Conservation (phyloP, 2,329 filamentous ascomycete genomes). For the Hymenoscyphus salicellus region DNA sequence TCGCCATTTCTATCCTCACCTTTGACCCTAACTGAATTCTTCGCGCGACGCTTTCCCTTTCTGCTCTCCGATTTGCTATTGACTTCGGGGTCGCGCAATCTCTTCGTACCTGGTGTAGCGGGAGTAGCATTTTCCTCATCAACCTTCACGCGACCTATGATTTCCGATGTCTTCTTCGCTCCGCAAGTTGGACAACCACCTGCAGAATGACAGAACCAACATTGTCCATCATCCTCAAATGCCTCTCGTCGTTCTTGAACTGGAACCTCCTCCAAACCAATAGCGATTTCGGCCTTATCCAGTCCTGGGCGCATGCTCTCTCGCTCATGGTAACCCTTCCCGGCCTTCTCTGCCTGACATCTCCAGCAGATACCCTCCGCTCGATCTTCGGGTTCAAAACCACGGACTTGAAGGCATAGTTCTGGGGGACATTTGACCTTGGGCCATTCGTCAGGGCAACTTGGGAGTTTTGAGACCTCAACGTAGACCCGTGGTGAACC, state of each 20-base stretch:
- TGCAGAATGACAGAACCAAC: constrained; percentile 26
- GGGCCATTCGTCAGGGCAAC: constrained; percentile 30
- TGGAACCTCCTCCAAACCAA: constrained; percentile 22
- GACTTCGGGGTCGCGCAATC: neutral
- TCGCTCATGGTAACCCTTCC: constrained; percentile 10
- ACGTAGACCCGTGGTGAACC: constrained; percentile 22
- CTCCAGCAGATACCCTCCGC: constrained; percentile 28
- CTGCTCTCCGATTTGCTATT: neutral
- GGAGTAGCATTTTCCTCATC: neutral
- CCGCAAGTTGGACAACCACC: constrained; percentile 21
- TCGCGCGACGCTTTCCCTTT: neutral
- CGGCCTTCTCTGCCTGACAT: constrained; percentile 20
- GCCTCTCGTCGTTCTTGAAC: constrained; percentile 17
- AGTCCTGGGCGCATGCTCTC: constrained; percentile 27
- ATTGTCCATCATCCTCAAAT: constrained; percentile 20
- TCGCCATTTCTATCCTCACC: neutral
- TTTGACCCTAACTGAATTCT: neutral
- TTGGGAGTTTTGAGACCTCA: constrained; percentile 20
- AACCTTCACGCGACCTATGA: neutral
- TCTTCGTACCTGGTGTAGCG: neutral
- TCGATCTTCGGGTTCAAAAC: constrained; percentile 13
- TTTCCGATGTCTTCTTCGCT: constrained; percentile 9
- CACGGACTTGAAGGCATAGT: constrained; percentile 25
- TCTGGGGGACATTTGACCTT: constrained; percentile 30
- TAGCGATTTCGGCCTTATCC: constrained; percentile 26